phyloP scores from a whole-genome alignment of 768 basidiomycete species.

The Rhizopogon sp. region DNA sequence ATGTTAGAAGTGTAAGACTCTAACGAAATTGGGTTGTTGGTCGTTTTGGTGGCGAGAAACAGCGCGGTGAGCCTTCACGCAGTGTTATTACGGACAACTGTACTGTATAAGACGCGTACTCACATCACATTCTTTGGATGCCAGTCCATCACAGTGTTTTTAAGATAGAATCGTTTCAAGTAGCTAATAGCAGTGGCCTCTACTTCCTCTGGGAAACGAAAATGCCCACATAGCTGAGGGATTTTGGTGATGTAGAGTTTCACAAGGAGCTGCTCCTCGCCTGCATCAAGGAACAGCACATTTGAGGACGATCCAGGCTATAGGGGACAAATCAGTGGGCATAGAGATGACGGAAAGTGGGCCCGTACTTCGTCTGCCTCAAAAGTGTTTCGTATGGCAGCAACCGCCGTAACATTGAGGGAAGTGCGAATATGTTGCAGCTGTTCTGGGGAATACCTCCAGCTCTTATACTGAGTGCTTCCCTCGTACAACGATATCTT shows the following conservation, averaged over 20 bases:
- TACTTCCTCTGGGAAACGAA: slow-evolving; percentile 87
- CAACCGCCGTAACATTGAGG: slow-evolving; percentile 73
- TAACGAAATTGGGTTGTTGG: slow-evolving; percentile 88
- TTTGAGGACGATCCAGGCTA: slow-evolving; percentile 70
- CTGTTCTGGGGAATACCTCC: slow-evolving; percentile 77
- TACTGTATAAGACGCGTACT: slow-evolving; percentile 18
- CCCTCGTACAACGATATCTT: slow-evolving; percentile 58
- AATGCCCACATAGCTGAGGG: slow-evolving; percentile 77
- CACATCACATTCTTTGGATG: slow-evolving; percentile 99
- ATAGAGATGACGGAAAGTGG: background rate
- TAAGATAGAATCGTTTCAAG: slow-evolving; percentile 94
- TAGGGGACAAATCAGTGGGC: slow-evolving; percentile 15
- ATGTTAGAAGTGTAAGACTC: slow-evolving; percentile 82
- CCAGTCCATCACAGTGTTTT: slow-evolving; percentile 99
- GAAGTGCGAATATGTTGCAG: slow-evolving; percentile 55
- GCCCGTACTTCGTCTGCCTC: slow-evolving; percentile 68
- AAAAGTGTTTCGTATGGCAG: slow-evolving; percentile 70
- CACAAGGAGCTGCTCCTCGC: slow-evolving; percentile 86
- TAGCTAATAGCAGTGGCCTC: slow-evolving; percentile 91
- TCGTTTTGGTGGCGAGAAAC: slow-evolving; percentile 95
- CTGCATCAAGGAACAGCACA: slow-evolving; percentile 69
- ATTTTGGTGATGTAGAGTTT: slow-evolving; percentile 86
- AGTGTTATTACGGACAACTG: background rate
- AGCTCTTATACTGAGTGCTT: slow-evolving; percentile 80
- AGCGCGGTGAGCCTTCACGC: slow-evolving; percentile 81